These are phyloP conservation scores for Sapria himalayana DNA, from an alignment of 345 rosid genomes.

Conservation along the genomic window DNA sequence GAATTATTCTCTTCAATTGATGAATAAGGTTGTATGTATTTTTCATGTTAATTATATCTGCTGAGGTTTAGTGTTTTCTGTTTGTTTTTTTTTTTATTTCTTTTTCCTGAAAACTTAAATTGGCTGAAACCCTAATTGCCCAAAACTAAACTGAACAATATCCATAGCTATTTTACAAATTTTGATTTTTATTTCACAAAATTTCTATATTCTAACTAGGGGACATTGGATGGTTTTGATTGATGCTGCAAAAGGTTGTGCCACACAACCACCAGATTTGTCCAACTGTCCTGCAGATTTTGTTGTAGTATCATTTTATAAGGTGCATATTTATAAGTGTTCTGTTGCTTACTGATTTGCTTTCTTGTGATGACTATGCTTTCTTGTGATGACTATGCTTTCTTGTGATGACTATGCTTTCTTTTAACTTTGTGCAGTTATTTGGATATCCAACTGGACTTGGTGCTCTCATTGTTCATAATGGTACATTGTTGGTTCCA, in stretches of 20 bases:
- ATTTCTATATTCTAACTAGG: conserved; percentile 19
- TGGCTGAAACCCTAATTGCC: too few relatives aligned
- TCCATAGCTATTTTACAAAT: too few relatives aligned
- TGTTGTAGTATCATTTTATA: conserved; percentile 69
- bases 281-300: conserved; percentile 70
- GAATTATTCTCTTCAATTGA: too few relatives aligned
- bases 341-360: too few relatives aligned
- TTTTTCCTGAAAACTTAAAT: too few relatives aligned
- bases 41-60: too few relatives aligned
- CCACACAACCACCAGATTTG: conserved; percentile 61
- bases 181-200: too few relatives aligned
- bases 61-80: too few relatives aligned
- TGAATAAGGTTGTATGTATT: too few relatives aligned
- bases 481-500: conserved; percentile 32
- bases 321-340: conserved; percentile 14
- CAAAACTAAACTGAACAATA: too few relatives aligned
- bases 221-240: conserved; percentile 69
- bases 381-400: conserved; percentile 6
- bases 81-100: too few relatives aligned
- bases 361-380: conserved; percentile 1
- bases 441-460: conserved; percentile 99
- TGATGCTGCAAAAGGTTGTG: conserved; percentile 96
- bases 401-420: too few relatives aligned
- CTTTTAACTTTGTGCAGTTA: conserved; percentile 24
- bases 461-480: conserved; percentile 73